A percentile compares a stretch with the other conserved stretches of the same genome.
Evolutionary conservation across 331 rosid genomes (phyloP).

Genomic region (Saraca asoca): DNA sequence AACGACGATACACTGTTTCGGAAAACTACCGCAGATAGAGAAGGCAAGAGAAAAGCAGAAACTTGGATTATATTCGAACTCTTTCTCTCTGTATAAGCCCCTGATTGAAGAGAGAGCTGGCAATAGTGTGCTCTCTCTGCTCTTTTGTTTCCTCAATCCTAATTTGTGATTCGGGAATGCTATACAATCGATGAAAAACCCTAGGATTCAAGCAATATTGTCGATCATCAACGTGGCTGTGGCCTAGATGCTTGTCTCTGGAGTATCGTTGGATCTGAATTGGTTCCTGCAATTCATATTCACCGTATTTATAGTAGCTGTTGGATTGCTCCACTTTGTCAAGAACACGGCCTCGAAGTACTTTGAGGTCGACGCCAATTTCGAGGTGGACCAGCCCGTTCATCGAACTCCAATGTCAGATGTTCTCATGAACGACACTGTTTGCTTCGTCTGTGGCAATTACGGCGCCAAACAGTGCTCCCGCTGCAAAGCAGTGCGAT

Average conservation of each 20-base stretch:
- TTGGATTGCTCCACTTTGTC: constrained; percentile 61
- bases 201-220: constrained; percentile 37
- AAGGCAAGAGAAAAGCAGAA: background rate
- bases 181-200: constrained; percentile 60
- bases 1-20: background rate
- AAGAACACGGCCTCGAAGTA: constrained; percentile 85
- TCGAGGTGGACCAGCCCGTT: constrained; percentile 52
- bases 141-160: background rate
- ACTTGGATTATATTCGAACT: no score
- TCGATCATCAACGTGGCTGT: constrained; percentile 38
- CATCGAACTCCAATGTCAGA: constrained; percentile 61
- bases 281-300: constrained; percentile 74
- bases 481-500: constrained; percentile 77
- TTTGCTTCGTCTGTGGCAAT: constrained; percentile 63
- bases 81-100: no score
- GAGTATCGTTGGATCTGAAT: constrained; percentile 77
- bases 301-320: constrained; percentile 45
- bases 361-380: constrained; percentile 84
- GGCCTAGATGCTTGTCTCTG: constrained; percentile 81
- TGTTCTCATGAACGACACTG: constrained; percentile 33
- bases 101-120: no score
- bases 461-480: constrained; percentile 65
- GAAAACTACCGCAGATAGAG: no score
- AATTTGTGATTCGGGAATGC: background rate
- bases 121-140: background rate